Evolutionary conservation across 2,329 filamentous ascomycete species (phyloP).

Genomic region (Pseudogymnoascus sp.): DNA sequence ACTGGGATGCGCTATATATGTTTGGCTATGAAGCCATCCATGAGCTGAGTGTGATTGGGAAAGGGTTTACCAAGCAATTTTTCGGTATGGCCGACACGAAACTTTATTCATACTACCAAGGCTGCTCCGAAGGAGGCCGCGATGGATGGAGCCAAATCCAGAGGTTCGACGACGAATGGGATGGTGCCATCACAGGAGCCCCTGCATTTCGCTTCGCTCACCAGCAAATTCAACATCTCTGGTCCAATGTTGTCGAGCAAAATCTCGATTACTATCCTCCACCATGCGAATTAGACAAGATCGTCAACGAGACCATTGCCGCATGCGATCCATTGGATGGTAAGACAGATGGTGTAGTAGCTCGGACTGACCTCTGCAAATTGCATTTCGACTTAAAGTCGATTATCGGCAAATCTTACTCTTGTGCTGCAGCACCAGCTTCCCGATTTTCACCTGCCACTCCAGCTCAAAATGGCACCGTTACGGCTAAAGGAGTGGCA

Average conservation of each 20-base stretch:
- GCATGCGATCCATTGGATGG: slow-evolving; percentile 51
- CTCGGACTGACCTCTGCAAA: slow-evolving; percentile 41
- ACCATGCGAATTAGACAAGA: slow-evolving; percentile 41
- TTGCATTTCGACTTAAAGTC: slow-evolving; percentile 39
- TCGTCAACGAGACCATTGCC: slow-evolving; percentile 47
- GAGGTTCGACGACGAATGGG: slow-evolving; percentile 35
- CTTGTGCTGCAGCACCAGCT: slow-evolving; percentile 30
- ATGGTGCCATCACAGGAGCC: slow-evolving; percentile 40
- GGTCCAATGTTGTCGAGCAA: slow-evolving; percentile 33
- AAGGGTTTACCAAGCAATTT: slow-evolving; percentile 36
- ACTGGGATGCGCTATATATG: slow-evolving; percentile 32
- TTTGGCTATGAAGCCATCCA: slow-evolving; percentile 34
- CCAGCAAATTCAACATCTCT: slow-evolving; percentile 39
- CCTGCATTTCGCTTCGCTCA: slow-evolving; percentile 40
- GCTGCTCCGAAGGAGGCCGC: slow-evolving; percentile 41
- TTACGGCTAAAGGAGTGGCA: slow-evolving; percentile 18
- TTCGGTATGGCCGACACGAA: slow-evolving; percentile 29
- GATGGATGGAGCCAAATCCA: slow-evolving; percentile 43
- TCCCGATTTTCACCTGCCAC: background rate
- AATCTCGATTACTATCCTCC: slow-evolving; percentile 37
- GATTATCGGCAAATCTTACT: slow-evolving; percentile 41
- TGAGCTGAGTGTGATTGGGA: slow-evolving; percentile 35
- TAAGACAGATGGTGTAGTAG: slow-evolving; percentile 45
- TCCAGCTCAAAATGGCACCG: slow-evolving; percentile 21
- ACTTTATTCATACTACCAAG: slow-evolving; percentile 44